These are phyloP conservation scores for Eimeria sp. DNA, from an alignment of 169 alveolate genomes.

Conservation along the genomic window DNA sequence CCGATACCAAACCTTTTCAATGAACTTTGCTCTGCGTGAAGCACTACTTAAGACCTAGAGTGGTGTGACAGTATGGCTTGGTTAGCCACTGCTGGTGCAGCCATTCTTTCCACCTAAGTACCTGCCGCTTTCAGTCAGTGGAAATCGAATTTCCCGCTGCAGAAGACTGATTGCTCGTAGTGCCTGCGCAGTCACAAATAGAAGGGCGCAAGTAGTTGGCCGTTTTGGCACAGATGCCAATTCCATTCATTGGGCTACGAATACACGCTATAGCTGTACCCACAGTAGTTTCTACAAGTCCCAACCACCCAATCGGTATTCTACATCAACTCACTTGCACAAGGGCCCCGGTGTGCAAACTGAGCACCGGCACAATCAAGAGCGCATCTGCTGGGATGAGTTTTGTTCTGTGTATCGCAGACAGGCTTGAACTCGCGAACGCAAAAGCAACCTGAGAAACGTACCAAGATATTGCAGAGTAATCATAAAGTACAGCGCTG, in stretches of 20 bases:
- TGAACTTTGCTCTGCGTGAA: too few relatives aligned
- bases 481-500: background rate
- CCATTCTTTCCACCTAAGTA: background rate
- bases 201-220: too few relatives aligned
- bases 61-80: background rate
- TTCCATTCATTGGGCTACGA: background rate
- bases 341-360: constrained; percentile 26
- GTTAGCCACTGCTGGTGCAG: background rate
- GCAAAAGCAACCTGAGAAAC: constrained; percentile 10
- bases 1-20: too few relatives aligned
- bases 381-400: constrained; percentile 8
- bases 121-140: background rate
- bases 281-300: background rate
- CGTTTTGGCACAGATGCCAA: background rate
- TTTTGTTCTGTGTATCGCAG: constrained; percentile 28
- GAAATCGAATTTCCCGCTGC: background rate
- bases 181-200: background rate
- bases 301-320: background rate
- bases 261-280: background rate
- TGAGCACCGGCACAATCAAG: constrained; percentile 19
- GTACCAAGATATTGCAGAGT: background rate
- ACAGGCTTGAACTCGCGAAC: constrained; percentile 1
- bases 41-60: too few relatives aligned
- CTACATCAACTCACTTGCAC: background rate
- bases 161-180: background rate